Percentiles rank a stretch among this genome's conserved stretches.
Evolutionary conservation across 495 filamentous ascomycete genomes (phyloP).

Genomic region (Penicillium mononematosum): DNA sequence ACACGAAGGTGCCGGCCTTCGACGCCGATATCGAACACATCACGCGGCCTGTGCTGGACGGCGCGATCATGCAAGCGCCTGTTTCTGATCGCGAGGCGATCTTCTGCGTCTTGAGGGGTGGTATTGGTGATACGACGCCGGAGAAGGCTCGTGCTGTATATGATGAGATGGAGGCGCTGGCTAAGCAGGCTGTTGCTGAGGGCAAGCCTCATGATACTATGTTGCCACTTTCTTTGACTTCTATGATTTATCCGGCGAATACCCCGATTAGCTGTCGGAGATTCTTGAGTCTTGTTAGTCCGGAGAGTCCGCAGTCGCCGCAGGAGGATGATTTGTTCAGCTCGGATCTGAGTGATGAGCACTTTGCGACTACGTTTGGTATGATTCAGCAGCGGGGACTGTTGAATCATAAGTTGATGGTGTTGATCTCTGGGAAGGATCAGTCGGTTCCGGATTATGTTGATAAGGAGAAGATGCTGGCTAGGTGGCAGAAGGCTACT

Average conservation of each 20-base stretch:
- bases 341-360: constrained; percentile 65
- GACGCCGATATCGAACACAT: constrained; percentile 33
- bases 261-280: constrained; percentile 61
- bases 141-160: constrained; percentile 25
- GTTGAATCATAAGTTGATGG: constrained; percentile 46
- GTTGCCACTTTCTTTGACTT: constrained; percentile 36
- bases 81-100: constrained; percentile 72
- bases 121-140: constrained; percentile 23
- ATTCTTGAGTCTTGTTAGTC: constrained; percentile 63
- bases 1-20: constrained; percentile 29
- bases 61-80: constrained; percentile 72
- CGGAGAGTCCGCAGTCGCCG: constrained; percentile 44
- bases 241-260: constrained; percentile 32
- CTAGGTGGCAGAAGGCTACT: constrained; percentile 62
- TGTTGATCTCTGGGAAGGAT: constrained; percentile 68
- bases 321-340: constrained; percentile 88
- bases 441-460: constrained; percentile 62
- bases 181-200: constrained; percentile 25
- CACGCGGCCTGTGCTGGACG: constrained; percentile 54
- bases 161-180: constrained; percentile 27
- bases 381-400: constrained; percentile 51
- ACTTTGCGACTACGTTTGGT: constrained; percentile 62
- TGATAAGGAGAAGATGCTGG: constrained; percentile 62
- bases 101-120: constrained; percentile 27
- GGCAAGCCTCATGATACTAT: constrained; percentile 29